Conservation (phyloP, 2,329 filamentous ascomycete genomes). For the Penicillium sclerotiorum region DNA sequence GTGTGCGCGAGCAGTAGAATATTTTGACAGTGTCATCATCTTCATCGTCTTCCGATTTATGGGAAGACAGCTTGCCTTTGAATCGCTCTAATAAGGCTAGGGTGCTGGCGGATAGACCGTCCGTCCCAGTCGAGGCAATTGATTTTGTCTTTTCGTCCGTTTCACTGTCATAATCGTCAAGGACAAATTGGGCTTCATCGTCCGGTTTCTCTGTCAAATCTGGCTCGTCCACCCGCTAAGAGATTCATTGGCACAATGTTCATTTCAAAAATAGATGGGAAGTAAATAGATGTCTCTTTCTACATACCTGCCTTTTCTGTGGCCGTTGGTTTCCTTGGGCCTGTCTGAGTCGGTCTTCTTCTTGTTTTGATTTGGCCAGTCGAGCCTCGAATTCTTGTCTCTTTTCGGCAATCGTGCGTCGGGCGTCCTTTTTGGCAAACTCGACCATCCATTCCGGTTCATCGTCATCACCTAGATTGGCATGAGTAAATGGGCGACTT, state of each 20-base stretch:
- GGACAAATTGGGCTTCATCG: conserved; percentile 70
- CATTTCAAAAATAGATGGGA: neutral
- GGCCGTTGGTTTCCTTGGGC: conserved; percentile 51
- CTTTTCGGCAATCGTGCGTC: conserved; percentile 65
- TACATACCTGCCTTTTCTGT: conserved; percentile 49
- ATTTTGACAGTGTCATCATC: conserved; percentile 72
- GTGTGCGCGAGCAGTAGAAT: conserved; percentile 89
- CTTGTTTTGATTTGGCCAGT: conserved; percentile 63
- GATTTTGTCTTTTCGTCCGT: conserved; percentile 45
- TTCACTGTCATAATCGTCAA: conserved; percentile 75
- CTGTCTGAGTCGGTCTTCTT: conserved; percentile 63
- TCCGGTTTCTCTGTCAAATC: conserved; percentile 25
- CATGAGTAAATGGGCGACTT: neutral
- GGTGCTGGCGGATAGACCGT: conserved; percentile 72
- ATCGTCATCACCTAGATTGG: conserved; percentile 58
- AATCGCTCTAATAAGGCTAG: conserved; percentile 71
- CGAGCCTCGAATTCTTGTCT: conserved; percentile 75
- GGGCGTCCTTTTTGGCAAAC: conserved; percentile 70
- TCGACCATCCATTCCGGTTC: conserved; percentile 86
- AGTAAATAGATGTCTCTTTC: neutral
- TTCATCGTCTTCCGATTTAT: conserved; percentile 48
- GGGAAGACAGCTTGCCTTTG: conserved; percentile 47
- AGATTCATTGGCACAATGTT: neutral
- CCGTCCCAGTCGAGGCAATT: conserved; percentile 35
- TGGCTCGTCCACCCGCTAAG: conserved; percentile 33